Conservation (phyloP, 192 early-diverging fungal genomes). For the Backusella parvicylindrica region DNA sequence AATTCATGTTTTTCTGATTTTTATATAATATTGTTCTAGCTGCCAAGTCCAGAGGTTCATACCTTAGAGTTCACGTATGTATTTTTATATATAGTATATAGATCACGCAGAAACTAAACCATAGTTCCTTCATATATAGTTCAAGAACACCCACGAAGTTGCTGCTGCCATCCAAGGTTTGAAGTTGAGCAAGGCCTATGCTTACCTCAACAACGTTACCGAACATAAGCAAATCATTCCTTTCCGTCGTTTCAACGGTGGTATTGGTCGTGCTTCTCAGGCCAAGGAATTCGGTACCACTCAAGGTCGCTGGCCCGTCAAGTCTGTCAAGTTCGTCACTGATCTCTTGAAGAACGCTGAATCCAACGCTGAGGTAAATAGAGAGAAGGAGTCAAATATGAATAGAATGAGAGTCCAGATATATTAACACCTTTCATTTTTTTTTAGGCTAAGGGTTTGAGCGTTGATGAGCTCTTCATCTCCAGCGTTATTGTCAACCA, state of each 20-base stretch:
- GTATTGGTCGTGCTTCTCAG: constrained; percentile 96
- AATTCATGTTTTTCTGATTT: not conserved
- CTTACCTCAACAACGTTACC: constrained; percentile 92
- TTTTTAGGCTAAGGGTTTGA: constrained; percentile 83
- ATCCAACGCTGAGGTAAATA: constrained; percentile 87
- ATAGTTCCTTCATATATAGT: constrained; percentile 30
- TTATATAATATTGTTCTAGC: constrained; percentile 36
- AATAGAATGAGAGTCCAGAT: not conserved
- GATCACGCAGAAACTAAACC: not conserved
- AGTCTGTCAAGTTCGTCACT: constrained; percentile 91
- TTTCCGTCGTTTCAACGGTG: constrained; percentile 95
- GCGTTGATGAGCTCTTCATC: constrained; percentile 83
- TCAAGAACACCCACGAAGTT: constrained; percentile 99
- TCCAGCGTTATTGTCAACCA: constrained; percentile 98
- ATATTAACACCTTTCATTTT: constrained; percentile 3
- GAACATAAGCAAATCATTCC: constrained; percentile 97
- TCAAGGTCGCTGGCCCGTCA: constrained; percentile 95
- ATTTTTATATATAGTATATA: not conserved
- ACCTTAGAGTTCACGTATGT: constrained; percentile 70
- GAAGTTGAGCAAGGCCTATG: constrained; percentile 88
- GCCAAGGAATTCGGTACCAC: constrained; percentile 90
- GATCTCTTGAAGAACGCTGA: constrained; percentile 96
- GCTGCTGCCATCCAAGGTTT: constrained; percentile 91
- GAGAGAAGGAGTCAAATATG: not conserved
- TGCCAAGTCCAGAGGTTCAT: constrained; percentile 77